phyloP scores from a whole-genome alignment of 2,329 filamentous ascomycete species.

The Rhinocladiella mackenziei region DNA sequence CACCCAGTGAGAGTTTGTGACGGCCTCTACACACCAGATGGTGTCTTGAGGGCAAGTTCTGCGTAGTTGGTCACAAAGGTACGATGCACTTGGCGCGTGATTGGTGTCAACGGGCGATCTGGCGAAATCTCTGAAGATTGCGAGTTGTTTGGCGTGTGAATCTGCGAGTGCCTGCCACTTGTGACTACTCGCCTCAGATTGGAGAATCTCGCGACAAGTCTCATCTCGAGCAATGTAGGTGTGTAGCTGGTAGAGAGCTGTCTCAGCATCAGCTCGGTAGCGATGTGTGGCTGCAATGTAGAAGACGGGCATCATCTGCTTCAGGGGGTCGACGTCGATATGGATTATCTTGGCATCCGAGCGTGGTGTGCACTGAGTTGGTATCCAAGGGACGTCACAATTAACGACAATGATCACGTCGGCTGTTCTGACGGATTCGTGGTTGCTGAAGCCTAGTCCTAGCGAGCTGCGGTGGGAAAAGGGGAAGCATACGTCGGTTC shows the following conservation, averaged over 20 bases:
- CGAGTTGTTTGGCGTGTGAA: conserved; percentile 57
- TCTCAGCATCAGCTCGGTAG: conserved; percentile 63
- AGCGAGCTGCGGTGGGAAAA: conserved; percentile 54
- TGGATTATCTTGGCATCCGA: conserved; percentile 58
- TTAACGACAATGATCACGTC: conserved; percentile 83
- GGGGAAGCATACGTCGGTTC: conserved; percentile 51
- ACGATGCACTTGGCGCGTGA: conserved; percentile 58
- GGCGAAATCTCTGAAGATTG: conserved; percentile 55
- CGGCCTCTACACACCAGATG: conserved; percentile 73
- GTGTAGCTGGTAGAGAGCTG: conserved; percentile 65
- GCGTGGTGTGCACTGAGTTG: conserved; percentile 64
- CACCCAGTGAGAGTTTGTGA: conserved; percentile 65
- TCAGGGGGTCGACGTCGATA: conserved; percentile 64
- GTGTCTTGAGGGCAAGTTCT: conserved; percentile 59
- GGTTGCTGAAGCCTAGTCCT: conserved; percentile 68
- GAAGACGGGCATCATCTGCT: conserved; percentile 69
- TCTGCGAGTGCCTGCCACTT: conserved; percentile 42
- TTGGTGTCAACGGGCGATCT: conserved; percentile 50
- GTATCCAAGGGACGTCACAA: conserved; percentile 91
- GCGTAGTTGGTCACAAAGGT: conserved; percentile 54
- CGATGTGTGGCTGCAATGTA: conserved; percentile 64
- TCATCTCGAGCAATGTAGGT: conserved; percentile 53
- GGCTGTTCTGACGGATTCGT: conserved; percentile 68
- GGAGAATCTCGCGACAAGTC: conserved; percentile 41
- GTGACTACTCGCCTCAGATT: conserved; percentile 32